Base-by-base conservation (phyloP, 306 rosid species). In the Canavalia ensiformis region DNA sequence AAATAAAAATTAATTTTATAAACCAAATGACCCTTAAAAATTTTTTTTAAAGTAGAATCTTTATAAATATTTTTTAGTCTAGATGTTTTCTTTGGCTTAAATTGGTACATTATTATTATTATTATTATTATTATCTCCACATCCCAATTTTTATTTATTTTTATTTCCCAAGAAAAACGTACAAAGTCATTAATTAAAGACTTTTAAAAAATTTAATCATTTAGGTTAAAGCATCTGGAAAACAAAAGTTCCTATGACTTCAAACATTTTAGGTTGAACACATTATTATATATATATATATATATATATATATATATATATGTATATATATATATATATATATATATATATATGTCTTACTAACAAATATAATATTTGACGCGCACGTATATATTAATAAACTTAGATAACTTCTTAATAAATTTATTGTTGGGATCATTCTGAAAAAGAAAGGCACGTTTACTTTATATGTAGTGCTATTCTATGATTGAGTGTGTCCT, bases 401-500 rank as follows among this genome's bases (percentile, higher is more conserved):
- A 37, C 63, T 47, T 1, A n/a, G 34, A 50, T 18, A 63, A 34
- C 18, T 35, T 47, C 7, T 52, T 9, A 25, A 25, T 30, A 18
- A 47, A 18, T 51, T 47, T 49, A 3, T 49, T 35, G 46, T 37
- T 51, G 54, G 58, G 28, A 28, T 69, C 50, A 60, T 72, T 47
- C 18, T 39, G 28, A 80, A 46, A 70, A 34, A 35, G 73, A 72
- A 69, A 70, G 41, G 62, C 31, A 66, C 2, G 5, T 28, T 28
- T 6, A 18, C 35, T 65, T 41, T 54, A 33, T 50, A 12, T 13
- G 6, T 52, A 4, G 51, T 58, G 9, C 44, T 28, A 44, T 67
- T 45, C 30, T 67, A 37, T 75, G 77, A 82, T 75, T 67, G 81
- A 67, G 54, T 63, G 56, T 74, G 71, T 79, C 79, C 85, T 56